Evolutionary conservation across 495 filamentous ascomycete genomes (phyloP).

Genomic region (Emericellopsis terricola): DNA sequence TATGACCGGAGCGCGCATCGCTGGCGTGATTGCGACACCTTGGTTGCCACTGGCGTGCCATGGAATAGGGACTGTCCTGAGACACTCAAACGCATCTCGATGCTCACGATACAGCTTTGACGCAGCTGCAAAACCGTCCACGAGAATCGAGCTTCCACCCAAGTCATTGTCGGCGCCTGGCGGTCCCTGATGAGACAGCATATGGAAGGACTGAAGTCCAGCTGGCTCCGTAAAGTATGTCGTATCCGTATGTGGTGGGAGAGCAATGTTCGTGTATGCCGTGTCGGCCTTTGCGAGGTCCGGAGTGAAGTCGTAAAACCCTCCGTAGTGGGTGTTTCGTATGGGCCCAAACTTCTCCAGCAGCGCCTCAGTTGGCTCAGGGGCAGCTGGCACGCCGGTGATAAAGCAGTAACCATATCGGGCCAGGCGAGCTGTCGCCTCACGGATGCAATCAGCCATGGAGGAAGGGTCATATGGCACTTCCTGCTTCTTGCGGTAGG

Average conservation of each 20-base stretch:
- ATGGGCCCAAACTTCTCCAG: conserved; percentile 71
- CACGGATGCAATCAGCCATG: conserved; percentile 8
- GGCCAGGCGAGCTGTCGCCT: no score
- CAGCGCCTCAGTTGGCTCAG: conserved; percentile 48
- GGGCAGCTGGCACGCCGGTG: conserved; percentile 41
- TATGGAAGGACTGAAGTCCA: conserved; percentile 77
- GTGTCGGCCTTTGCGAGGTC: conserved; percentile 78
- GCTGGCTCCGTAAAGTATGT: conserved; percentile 88
- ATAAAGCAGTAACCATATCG: conserved; percentile 56
- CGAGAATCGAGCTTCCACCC: conserved; percentile 57
- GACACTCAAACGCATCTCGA: conserved; percentile 26
- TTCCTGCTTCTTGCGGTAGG: conserved; percentile 1
- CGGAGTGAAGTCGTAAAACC: conserved; percentile 88
- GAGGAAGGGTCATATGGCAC: no score
- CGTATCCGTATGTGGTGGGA: conserved; percentile 75
- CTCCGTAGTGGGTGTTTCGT: conserved; percentile 77
- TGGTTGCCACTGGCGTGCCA: conserved; percentile 76
- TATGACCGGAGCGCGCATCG: conserved; percentile 49
- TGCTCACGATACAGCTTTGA: conserved; percentile 28
- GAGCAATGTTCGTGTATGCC: conserved; percentile 69
- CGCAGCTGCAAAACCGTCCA: conserved; percentile 71
- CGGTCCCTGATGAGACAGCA: conserved; percentile 49
- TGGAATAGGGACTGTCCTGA: conserved; percentile 36
- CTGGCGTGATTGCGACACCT: conserved; percentile 58
- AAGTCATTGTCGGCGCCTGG: conserved; percentile 5